These are phyloP conservation scores for Gyromitra esculenta DNA, from an alignment of 2,329 filamentous ascomycete genomes.

Conservation along the genomic window DNA sequence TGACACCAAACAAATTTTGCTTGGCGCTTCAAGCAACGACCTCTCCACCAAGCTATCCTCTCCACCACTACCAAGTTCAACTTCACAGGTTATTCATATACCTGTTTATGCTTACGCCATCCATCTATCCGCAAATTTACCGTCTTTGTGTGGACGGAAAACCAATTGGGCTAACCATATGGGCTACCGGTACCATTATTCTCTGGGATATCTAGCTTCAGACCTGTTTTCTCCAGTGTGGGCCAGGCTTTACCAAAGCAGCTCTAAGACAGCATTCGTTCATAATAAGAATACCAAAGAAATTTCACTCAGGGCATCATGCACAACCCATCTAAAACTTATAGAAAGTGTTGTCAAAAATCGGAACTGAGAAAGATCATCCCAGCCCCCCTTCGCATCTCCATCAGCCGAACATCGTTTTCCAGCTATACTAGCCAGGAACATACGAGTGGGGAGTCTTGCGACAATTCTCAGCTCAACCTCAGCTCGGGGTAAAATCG, in stretches of 20 bases:
- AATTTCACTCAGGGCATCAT: not conserved
- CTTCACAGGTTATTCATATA: not conserved
- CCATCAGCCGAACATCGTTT: not conserved
- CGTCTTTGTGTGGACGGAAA: too few species aligned
- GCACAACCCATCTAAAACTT: not conserved
- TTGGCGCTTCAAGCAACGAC: slow-evolving; percentile 16
- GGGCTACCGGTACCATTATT: too few species aligned
- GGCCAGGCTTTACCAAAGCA: not conserved
- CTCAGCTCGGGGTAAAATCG: not conserved
- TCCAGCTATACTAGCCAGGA: not conserved
- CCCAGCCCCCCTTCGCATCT: not conserved
- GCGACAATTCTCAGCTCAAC: not conserved
- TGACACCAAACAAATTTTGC: slow-evolving; percentile 12
- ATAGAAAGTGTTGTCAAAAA: not conserved
- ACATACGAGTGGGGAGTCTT: not conserved
- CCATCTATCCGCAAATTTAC: too few species aligned
- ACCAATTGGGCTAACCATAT: too few species aligned
- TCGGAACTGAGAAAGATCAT: not conserved
- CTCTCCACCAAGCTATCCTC: slow-evolving; percentile 3
- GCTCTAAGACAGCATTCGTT: not conserved
- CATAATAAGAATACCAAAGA: not conserved
- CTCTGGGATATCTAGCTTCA: too few species aligned
- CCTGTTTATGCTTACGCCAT: not conserved
- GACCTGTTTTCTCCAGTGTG: not conserved
- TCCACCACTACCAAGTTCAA: slow-evolving; percentile 31